A percentile compares a stretch with the other conserved stretches of the same genome.
Conservation (phyloP, 805 yeast genomes). For the Komagataella pseudopastoris region DNA sequence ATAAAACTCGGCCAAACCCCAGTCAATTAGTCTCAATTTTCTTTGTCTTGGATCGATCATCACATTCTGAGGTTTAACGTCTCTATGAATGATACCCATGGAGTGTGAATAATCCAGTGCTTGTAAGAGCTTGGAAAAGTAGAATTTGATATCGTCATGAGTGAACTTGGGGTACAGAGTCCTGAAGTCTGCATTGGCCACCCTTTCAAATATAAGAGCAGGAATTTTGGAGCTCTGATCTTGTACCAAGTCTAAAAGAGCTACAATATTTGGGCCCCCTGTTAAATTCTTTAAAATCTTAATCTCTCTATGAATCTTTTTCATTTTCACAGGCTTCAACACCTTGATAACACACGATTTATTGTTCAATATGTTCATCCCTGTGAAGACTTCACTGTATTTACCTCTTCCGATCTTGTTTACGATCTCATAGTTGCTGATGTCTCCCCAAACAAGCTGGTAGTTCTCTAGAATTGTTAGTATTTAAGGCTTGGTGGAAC, state of each 20-base stretch:
- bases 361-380: constrained; percentile 52
- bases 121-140: constrained; percentile 66
- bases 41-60: constrained; percentile 78
- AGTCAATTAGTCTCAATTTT: constrained; percentile 72
- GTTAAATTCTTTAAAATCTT: constrained; percentile 75
- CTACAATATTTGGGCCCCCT: constrained; percentile 74
- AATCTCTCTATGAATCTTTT: constrained; percentile 83
- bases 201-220: constrained; percentile 75
- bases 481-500: background rate
- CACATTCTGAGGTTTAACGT: constrained; percentile 90
- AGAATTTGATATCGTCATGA: constrained; percentile 64
- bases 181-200: constrained; percentile 74
- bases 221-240: constrained; percentile 77
- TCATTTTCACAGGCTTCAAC: constrained; percentile 83
- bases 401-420: constrained; percentile 85
- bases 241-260: constrained; percentile 65
- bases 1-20: constrained; percentile 94
- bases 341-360: constrained; percentile 74
- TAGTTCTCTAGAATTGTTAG: constrained; percentile 30
- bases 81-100: constrained; percentile 93
- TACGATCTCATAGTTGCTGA: constrained; percentile 47
- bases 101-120: constrained; percentile 88
- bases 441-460: constrained; percentile 47
- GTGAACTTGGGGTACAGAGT: constrained; percentile 68
- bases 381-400: constrained; percentile 90